Evolutionary conservation across 352 stramenopile species (phyloP).

Genomic region (Globisporangium radiosum): DNA sequence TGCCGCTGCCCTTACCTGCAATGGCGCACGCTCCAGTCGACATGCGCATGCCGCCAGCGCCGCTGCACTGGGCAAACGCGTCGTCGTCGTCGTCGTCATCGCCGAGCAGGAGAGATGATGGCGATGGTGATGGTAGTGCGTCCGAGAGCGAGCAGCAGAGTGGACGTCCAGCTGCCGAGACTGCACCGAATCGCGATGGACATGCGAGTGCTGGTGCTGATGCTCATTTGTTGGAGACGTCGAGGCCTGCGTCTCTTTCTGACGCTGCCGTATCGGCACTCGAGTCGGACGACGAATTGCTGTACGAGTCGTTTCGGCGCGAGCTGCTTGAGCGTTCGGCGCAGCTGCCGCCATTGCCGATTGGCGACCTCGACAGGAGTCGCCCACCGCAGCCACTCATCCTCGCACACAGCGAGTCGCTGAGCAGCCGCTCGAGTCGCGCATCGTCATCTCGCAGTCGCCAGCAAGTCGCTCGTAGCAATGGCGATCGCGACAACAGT

Average conservation of each 20-base stretch:
- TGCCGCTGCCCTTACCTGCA: conserved; percentile 36
- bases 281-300: conserved; percentile 5
- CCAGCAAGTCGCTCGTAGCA: conserved; percentile 2
- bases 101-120: neutral
- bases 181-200: too few species aligned
- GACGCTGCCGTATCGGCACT: too few species aligned
- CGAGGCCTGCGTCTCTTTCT: too few species aligned
- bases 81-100: conserved; percentile 21
- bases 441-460: neutral
- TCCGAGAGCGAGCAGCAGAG: too few species aligned
- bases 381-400: conserved; percentile 12
- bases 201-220: too few species aligned
- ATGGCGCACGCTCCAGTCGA: conserved; percentile 24
- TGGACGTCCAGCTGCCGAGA: too few species aligned
- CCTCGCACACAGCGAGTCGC: neutral
- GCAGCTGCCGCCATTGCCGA: conserved; percentile 20
- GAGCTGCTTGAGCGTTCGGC: conserved; percentile 15
- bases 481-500: neutral
- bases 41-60: conserved; percentile 32
- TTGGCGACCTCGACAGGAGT: conserved; percentile 41
- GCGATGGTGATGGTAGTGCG: neutral
- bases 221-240: too few species aligned
- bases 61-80: conserved; percentile 22
- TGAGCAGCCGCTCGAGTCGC: conserved; percentile 4
- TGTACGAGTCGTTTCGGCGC: conserved; percentile 11